Base-by-base conservation (phyloP, 2,329 filamentous ascomycete species). In the Ophioceras dolichostomum region DNA sequence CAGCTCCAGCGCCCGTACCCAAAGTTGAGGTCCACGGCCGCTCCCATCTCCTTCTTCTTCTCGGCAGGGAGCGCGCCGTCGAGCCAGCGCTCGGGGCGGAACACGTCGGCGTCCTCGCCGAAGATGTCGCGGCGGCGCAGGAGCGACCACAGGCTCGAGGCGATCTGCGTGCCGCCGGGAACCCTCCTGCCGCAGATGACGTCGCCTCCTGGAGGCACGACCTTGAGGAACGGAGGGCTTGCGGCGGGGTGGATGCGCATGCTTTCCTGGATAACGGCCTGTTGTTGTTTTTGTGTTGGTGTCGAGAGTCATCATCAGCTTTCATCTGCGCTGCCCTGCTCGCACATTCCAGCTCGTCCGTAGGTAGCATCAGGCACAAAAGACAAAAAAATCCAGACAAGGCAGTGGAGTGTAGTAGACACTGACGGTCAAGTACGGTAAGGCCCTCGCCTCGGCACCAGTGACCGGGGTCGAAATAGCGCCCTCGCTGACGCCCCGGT, bases 1-100 rank as follows among this genome's bases (percentile, higher is more conserved):
- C 62, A 64, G 39, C 48, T 42, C 35, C 49, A 57, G n/a, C 45
- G 46, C 2, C 61, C 60, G 17, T 52, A 49, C 2, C 58, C 57
- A 43, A 64, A 65, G 3, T 58, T 46, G 6, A 59, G 44, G 29
- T 62, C 60, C 20, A 56, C 39, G 12, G 18, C 18, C 16, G 14
- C 26, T 9, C 14, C 4, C 46, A 57, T 58, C 17, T 47, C 44
- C 10, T 16, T 19, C n/a, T 42, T 45, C 32, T 52, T 48, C n/a
- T n/a, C n/a, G 21, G 50, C 46, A 1, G 47, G 48, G 1, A 39
- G 40, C 5, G 65, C 73, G 24, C 12, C 8, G 18, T 36, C 37
- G 8, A 39, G 26, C 32, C 32, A 39, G 18, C 37, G 24, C 27
- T 39, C 37, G 3, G 37, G 37, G 8, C 37, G 32, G 19, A 35